These are phyloP conservation scores for Coriolopsis trogii DNA, from an alignment of 1,284 basidiomycete genomes.

Conservation along the genomic window DNA sequence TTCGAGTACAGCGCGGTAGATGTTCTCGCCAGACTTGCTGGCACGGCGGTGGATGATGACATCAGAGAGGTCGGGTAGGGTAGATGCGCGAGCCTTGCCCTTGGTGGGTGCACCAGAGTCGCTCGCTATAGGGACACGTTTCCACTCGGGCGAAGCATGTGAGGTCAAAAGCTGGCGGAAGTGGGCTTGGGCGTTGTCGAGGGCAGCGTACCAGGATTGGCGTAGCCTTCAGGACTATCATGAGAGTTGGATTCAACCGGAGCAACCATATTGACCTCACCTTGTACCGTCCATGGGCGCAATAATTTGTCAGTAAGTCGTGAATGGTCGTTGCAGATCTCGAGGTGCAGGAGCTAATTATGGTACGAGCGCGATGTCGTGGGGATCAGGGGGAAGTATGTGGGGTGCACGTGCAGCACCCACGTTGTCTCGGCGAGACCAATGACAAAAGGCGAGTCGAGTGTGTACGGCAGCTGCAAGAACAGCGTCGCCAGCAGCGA, in stretches of 20 bases:
- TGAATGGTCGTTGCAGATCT: slow-evolving; percentile 9
- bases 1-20: slow-evolving; percentile 85
- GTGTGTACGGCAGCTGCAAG: neutral
- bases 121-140: slow-evolving; percentile 54
- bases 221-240: slow-evolving; percentile 57
- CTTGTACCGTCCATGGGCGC: slow-evolving; percentile 44
- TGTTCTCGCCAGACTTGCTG: slow-evolving; percentile 68
- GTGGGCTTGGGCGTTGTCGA: slow-evolving; percentile 69
- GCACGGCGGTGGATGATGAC: slow-evolving; percentile 71
- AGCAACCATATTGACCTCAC: slow-evolving; percentile 26
- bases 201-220: slow-evolving; percentile 73
- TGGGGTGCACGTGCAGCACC: slow-evolving; percentile 15
- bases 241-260: neutral
- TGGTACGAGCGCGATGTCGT: slow-evolving; percentile 18
- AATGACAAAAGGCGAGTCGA: neutral
- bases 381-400: too few species aligned
- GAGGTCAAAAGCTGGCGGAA: slow-evolving; percentile 73
- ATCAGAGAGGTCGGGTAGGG: slow-evolving; percentile 62
- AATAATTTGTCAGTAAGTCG: slow-evolving; percentile 8
- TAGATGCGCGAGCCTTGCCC: slow-evolving; percentile 55
- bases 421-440: slow-evolving; percentile 16
- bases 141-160: slow-evolving; percentile 68
- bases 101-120: slow-evolving; percentile 51
- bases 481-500: neutral
- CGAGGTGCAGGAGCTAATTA: slow-evolving; percentile 3